These are phyloP conservation scores for Neurospora cerealis DNA, from an alignment of 495 filamentous ascomycete genomes.

Conservation along the genomic window DNA sequence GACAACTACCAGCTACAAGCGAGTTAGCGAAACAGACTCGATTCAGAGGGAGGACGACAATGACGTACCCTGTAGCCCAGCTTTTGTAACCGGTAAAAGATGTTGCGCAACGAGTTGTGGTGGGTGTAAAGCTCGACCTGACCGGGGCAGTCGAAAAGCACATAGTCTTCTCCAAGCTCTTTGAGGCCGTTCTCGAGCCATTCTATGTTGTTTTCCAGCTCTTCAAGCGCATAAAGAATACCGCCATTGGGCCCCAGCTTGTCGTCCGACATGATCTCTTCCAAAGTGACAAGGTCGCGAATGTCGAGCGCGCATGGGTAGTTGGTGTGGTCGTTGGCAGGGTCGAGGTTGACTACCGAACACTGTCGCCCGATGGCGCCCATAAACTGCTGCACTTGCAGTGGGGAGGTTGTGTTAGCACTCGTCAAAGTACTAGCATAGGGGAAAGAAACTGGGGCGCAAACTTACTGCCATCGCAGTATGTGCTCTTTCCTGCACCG, in stretches of 20 bases:
- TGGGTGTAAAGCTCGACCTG: slow-evolving; percentile 97
- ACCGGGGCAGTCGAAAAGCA: slow-evolving; percentile 92
- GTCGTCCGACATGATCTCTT: slow-evolving; percentile 93
- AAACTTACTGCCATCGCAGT: slow-evolving; percentile 77
- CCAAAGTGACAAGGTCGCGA: slow-evolving; percentile 74
- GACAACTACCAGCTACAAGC: slow-evolving; percentile 68
- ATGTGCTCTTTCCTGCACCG: slow-evolving; percentile 91
- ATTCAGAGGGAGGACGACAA: background rate
- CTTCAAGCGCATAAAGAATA: slow-evolving; percentile 85
- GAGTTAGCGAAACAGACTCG: slow-evolving; percentile 2
- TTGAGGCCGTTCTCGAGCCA: slow-evolving; percentile 77
- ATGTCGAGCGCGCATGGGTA: slow-evolving; percentile 87
- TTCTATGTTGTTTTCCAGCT: slow-evolving; percentile 83
- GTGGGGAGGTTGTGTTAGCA: slow-evolving; percentile 1
- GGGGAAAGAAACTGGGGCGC: background rate
- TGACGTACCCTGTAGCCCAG: slow-evolving; percentile 74
- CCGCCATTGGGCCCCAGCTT: slow-evolving; percentile 87
- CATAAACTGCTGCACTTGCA: slow-evolving; percentile 85
- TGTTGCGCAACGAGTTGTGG: slow-evolving; percentile 78
- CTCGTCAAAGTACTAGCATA: background rate
- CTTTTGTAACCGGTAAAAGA: slow-evolving; percentile 84
- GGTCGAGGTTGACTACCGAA: slow-evolving; percentile 92
- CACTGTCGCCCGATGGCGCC: slow-evolving; percentile 87
- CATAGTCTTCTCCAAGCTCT: slow-evolving; percentile 75
- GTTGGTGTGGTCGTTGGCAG: slow-evolving; percentile 77